These are phyloP conservation scores for Phaeosphaeriaceae sp. DNA, from an alignment of 2,329 filamentous ascomycete species.

Conservation along the genomic window DNA sequence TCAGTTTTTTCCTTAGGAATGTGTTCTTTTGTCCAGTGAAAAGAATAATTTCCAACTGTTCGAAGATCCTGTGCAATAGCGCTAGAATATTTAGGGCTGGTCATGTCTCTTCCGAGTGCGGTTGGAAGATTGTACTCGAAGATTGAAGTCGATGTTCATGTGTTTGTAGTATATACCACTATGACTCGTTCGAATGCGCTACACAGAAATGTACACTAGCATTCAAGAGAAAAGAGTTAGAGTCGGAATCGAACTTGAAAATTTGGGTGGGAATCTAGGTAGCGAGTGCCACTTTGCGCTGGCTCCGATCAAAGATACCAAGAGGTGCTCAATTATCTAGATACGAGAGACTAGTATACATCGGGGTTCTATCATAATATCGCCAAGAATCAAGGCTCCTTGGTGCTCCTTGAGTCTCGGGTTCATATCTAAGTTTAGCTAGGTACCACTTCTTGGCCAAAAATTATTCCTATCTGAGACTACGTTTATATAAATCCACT, in stretches of 20 bases:
- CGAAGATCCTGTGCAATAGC: neutral
- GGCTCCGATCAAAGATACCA: neutral
- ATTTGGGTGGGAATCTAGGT: neutral
- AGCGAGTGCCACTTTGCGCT: neutral
- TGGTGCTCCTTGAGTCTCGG: neutral
- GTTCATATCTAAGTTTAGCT: neutral
- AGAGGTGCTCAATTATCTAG: neutral
- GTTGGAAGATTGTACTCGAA: neutral
- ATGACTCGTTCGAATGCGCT: neutral
- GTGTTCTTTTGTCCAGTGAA: constrained; percentile 5
- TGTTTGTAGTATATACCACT: neutral
- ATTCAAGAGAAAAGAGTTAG: neutral
- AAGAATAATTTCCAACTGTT: constrained; percentile 4
- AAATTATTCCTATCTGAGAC: neutral
- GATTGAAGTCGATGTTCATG: neutral
- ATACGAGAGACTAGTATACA: neutral
- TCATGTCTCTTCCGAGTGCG: neutral
- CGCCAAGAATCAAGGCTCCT: neutral
- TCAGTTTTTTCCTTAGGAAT: constrained; percentile 2
- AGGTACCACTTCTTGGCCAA: neutral
- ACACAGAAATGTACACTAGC: neutral
- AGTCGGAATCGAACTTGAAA: neutral
- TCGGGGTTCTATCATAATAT: neutral
- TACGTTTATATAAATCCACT: too few relatives aligned
- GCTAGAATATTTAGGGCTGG: neutral